Evolutionary conservation across 2,329 filamentous ascomycete genomes (phyloP), one percentile per base, ranked within the genome.

Genomic region (Penicillium oxalicum): DNA sequence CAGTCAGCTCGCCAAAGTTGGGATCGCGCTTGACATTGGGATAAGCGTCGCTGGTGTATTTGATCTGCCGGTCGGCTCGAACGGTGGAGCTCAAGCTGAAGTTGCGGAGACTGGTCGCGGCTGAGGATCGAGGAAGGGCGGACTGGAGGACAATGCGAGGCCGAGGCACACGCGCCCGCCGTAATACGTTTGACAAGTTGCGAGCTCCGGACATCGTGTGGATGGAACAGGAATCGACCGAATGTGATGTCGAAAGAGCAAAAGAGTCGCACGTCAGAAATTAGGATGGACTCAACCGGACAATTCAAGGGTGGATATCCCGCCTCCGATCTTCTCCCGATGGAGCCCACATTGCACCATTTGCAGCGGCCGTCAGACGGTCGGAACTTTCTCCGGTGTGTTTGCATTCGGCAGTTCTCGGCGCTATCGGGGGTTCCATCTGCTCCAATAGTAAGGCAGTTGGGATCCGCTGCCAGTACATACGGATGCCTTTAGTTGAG

Each of bases 11-110:
- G 9, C 62, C 62, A 69, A 93, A 98, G 27, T 82, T 84, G 11
- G 81, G 68, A 63, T 96, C 83, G 57, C 93, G 82, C 73, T 91
- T 82, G 62, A 98, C 76, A 51, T 86, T 78, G 7, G 93, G 91
- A 50, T 79, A 83, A 65, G 84, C 86, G 59, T 95, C 88, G 46
- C 88, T 82, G 12, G 93, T 98, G 73, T 87, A 87, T 68, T 87
- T 88, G 64, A 85, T 63, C 45, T 70, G 61, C 42, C 64, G 61
- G 49, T 60, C 59, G 32, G 57, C 57, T 27, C 50, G 50, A 44
- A 59, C 51, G 36, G 53, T 50, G 47, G 64, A 51, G 57, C 61
- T 57, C 50, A 56, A 50, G 48, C 54, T 66, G 54, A 70, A 70
- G 50, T 55, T 51, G 48, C 66, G 65, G 37, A 53, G 47, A 24